A percentile compares a stretch with the other conserved stretches of the same genome.
Evolutionary conservation across 2,329 filamentous ascomycete genomes (phyloP).

Genomic region (Tolypocladium ovalisporum): DNA sequence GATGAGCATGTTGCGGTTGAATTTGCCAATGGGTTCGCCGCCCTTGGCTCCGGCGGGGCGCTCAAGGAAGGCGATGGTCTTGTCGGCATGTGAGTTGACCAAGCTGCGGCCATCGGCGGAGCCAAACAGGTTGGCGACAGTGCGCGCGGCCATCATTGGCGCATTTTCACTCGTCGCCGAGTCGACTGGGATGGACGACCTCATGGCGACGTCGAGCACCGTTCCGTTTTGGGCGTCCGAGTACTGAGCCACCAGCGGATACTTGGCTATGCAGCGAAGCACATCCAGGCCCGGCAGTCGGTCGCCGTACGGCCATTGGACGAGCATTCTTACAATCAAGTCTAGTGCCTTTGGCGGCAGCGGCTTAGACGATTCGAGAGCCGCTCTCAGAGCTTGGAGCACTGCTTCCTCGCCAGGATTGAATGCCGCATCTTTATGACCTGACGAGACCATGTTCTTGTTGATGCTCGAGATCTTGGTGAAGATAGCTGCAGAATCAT

Average conservation of each 20-base stretch:
- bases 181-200: constrained; percentile 31
- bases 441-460: constrained; percentile 56
- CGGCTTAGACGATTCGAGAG: constrained; percentile 49
- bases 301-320: constrained; percentile 69
- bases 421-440: constrained; percentile 62
- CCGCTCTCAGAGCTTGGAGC: constrained; percentile 48
- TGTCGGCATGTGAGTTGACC: constrained; percentile 45
- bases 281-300: constrained; percentile 80
- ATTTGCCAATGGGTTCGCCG: constrained; percentile 35
- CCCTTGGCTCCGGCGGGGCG: constrained; percentile 43
- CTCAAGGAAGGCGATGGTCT: constrained; percentile 52
- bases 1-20: constrained; percentile 71
- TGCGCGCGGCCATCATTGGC: constrained; percentile 74
- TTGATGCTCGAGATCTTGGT: constrained; percentile 72
- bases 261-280: constrained; percentile 68
- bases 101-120: constrained; percentile 60
- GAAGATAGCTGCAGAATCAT: constrained; percentile 46
- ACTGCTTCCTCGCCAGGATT: constrained; percentile 59
- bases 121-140: constrained; percentile 74
- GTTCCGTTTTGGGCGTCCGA: constrained; percentile 40
- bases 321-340: constrained; percentile 60
- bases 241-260: constrained; percentile 53
- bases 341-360: constrained; percentile 43
- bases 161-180: constrained; percentile 62
- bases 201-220: constrained; percentile 45